phyloP scores from a whole-genome alignment of 495 filamentous ascomycete species.

The Hapsidospora chrysogenum region DNA sequence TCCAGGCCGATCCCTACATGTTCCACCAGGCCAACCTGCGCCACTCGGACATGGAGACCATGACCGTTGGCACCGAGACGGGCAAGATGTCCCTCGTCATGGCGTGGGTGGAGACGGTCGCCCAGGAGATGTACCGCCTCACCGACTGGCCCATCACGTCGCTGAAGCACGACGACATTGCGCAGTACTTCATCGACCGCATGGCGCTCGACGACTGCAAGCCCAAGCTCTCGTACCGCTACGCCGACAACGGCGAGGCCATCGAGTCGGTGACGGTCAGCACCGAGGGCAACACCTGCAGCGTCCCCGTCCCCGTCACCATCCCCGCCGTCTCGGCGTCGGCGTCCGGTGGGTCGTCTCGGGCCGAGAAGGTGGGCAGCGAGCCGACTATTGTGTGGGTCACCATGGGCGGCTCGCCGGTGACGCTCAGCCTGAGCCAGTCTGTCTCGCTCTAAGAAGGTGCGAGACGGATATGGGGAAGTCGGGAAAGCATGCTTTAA shows the following conservation, averaged over 20 bases:
- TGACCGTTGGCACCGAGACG: constrained; percentile 34
- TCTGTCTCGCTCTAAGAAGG: too few species aligned
- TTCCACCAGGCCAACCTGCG: constrained; percentile 45
- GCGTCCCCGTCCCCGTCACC: constrained; percentile 36
- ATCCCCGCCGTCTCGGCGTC: constrained; percentile 25
- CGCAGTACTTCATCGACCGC: constrained; percentile 29
- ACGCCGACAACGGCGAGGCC: constrained; percentile 13
- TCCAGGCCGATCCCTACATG: constrained; percentile 35
- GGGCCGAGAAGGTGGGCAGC: constrained; percentile 36
- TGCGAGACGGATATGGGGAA: too few species aligned
- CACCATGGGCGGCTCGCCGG: constrained; percentile 31
- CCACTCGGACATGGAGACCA: constrained; percentile 24
- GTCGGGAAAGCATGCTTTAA: too few species aligned
- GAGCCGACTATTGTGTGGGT: constrained; percentile 47
- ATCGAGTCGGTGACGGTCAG: constrained; percentile 37
- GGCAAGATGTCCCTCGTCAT: constrained; percentile 37
- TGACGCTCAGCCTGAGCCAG: constrained; percentile 31
- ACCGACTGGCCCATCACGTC: constrained; percentile 41
- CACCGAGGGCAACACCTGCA: constrained; percentile 33
- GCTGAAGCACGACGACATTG: constrained; percentile 40
- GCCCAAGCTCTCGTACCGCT: constrained; percentile 30
- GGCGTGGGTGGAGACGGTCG: constrained; percentile 42
- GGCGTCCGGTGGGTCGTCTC: constrained; percentile 20
- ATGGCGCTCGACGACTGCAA: constrained; percentile 37
- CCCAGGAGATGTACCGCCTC: constrained; percentile 39